Evolutionary conservation across 768 basidiomycete genomes (phyloP).

Genomic region (Podaxis sp.): DNA sequence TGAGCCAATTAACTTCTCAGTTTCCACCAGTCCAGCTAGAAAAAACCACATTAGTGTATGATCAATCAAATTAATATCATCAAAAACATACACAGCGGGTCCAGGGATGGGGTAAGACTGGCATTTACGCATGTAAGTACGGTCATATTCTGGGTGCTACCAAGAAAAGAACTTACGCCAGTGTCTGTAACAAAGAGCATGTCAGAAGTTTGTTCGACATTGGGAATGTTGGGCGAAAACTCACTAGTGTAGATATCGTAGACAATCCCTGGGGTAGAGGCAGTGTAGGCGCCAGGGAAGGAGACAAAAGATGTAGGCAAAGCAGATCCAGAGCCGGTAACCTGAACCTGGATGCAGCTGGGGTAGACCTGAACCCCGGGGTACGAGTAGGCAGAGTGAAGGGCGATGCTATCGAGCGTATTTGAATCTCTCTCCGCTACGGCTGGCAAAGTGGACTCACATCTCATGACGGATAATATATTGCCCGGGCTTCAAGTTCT

Average conservation of each 20-base stretch:
- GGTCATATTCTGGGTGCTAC: too few species aligned
- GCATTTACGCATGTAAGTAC: not conserved
- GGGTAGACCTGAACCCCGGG: conserved; percentile 45
- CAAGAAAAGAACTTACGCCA: conserved; percentile 9
- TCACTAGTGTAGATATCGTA: conserved; percentile 35
- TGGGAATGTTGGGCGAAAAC: not conserved
- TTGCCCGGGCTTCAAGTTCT: conserved; percentile 41
- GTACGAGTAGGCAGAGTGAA: conserved; percentile 36
- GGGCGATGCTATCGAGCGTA: conserved; percentile 29
- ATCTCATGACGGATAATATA: conserved; percentile 50
- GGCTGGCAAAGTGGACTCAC: conserved; percentile 21
- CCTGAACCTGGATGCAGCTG: conserved; percentile 43
- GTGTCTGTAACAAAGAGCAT: conserved; percentile 3
- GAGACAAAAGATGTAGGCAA: conserved; percentile 45
- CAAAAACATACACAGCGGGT: conserved; percentile 35
- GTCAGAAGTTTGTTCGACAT: not conserved
- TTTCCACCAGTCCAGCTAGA: conserved; percentile 20
- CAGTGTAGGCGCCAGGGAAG: conserved; percentile 45
- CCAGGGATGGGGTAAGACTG: conserved; percentile 42
- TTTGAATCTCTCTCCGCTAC: not conserved
- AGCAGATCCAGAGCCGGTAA: conserved; percentile 42
- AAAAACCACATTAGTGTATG: not conserved
- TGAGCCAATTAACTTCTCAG: not conserved
- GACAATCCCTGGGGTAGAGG: conserved; percentile 31
- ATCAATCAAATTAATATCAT: not conserved